A percentile compares a stretch with the other conserved stretches of the same genome.
Evolutionary conservation across 2,329 filamentous ascomycete species (phyloP).

Genomic region (Colletotrichum cuscutae): DNA sequence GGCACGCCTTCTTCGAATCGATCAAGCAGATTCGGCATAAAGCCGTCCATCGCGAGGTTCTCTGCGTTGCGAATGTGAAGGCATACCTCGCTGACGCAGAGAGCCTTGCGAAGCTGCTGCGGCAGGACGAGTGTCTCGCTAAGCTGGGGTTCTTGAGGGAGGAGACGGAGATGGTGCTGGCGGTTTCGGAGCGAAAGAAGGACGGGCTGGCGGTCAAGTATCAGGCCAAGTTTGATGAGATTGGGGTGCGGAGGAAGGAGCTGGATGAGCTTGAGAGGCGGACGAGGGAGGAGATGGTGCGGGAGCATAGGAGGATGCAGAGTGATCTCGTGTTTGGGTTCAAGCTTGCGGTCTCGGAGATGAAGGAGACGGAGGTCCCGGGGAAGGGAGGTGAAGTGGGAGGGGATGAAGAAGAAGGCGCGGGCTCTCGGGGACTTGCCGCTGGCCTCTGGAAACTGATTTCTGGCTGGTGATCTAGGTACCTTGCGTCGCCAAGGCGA

Average conservation of each 20-base stretch:
- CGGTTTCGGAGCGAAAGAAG: not conserved
- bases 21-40: not conserved
- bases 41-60: not conserved
- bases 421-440: rapidly evolving
- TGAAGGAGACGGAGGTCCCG: not conserved
- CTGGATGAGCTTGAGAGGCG: not conserved
- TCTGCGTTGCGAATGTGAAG: not conserved
- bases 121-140: slow-evolving; percentile 44
- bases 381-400: not conserved
- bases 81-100: not conserved
- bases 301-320: not conserved
- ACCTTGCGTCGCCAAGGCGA: no score
- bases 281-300: not conserved
- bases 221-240: not conserved
- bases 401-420: not conserved
- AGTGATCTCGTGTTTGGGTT: not conserved
- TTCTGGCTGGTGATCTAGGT: not conserved
- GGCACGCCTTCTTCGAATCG: not conserved
- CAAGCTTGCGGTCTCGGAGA: not conserved
- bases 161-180: not conserved
- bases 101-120: not conserved
- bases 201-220: not conserved
- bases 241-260: not conserved
- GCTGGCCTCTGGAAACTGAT: not conserved
- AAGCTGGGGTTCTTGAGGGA: not conserved